Evolutionary conservation across 169 alveolate genomes (phyloP), one percentile per base, ranked within the genome.

Genomic region (Babesia ovis): DNA sequence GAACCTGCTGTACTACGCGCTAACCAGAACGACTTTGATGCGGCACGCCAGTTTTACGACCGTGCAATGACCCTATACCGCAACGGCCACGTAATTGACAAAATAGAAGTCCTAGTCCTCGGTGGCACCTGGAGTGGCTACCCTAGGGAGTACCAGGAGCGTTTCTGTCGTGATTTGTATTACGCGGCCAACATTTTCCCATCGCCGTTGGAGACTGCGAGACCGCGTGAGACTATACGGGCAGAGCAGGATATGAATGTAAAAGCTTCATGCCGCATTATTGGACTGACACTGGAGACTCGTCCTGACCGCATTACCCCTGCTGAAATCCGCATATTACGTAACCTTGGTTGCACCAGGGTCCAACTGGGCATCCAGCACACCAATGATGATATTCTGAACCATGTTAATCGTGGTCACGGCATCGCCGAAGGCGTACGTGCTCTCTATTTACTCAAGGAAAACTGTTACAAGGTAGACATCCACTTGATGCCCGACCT

Each of bases 61-160:
- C 85, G 98, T 39, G 96, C 97, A 0, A 90, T 83, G 45, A 95
- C 97, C 0, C 89, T 95, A 16, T 91, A 92, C 48, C 93, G 91
- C 61, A 94, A 94, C 73, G 98, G 98, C 32, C 97, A 92, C 75
- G 91, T 82, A 4, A 89, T 94, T 37, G 98, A 95, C 86, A 95
- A 95, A 81, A 94, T 95, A 29, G 98, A 95, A 74, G 87, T 95
- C 35, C 84, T 95, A 41, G 96, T 95, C 20, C 80, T 95, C 64
- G 98, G 98, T 8, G 98, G 98, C 22, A 95, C 98, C 18, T 95
- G 98, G 98, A 89, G 94, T 77, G 94, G 97, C 22, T 94, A 94
- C 67, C 96, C 95, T 23, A 84, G 90, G 0, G 91, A 75, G 43
- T 95, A 95, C 69, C 98, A 95, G 85, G 92, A 90, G 71, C 92